Evolutionary conservation across 2,329 filamentous ascomycete species (phyloP), one percentile per base, ranked within the genome.

Genomic region (Corynespora cassiicola): DNA sequence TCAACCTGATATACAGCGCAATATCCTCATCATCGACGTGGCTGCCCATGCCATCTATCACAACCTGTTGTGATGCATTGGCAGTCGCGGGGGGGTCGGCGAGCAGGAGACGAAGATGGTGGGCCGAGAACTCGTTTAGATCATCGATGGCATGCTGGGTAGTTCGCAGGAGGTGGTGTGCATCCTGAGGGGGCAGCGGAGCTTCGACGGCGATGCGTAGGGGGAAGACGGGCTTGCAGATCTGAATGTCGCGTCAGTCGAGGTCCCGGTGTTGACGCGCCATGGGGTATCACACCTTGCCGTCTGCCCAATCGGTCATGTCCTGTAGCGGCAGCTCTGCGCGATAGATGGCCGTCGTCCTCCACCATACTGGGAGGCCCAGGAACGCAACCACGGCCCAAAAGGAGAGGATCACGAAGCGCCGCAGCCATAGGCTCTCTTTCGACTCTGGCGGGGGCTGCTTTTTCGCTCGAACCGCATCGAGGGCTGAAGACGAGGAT

Each of bases 311-410:
- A 46, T 87, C 81, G 53, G 87, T 81, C 94, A 99, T 99, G 37
- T 85, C 80, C 61, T 87, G 80, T 52, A 96, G 69, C 5, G 94
- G 94, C 54, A 99, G 74, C 28, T 84, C 79, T 9, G 92, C 91
- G 38, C 94, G 82, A 68, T 95, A 91, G 38, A 97, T 95, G 0
- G 88, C 87, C 4, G 94, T 99, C 1, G 94, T 97, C 67, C 84
- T 85, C 84, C 90, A 95, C 94, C 94, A 99, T 80, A 95, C 86
- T 40, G 94, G 94, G 51, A 99, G 68, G 3, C 94, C 94, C 5
- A 99, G 72, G 19, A 86, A 79, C 6, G 95, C 65, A 6, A 95
- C 88, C 23, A 97, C 83, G 5, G 84, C 75, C 94, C 94, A 99
- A 69, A 96, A 97, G 7, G 92, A 92, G 46, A 88, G 67, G 47